Base-by-base conservation (phyloP, 768 basidiomycete species). In the Tylopilus sp. region DNA sequence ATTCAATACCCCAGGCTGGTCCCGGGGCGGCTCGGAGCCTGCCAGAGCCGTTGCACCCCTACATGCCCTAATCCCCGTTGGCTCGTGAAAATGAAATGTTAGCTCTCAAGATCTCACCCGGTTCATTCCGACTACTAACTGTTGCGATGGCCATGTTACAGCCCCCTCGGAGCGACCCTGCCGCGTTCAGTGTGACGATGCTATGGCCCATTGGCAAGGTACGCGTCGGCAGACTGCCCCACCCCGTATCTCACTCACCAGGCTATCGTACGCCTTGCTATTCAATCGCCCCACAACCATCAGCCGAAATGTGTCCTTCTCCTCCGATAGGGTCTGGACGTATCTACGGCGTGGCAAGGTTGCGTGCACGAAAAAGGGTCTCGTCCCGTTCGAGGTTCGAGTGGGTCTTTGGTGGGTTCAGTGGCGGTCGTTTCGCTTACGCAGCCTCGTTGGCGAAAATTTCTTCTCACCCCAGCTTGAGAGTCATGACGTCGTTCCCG, bases 281-380 rank as follows among this genome's bases (percentile, higher is more conserved):
- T 30, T 45, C 44, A 43, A 52, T 37, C 28, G 17, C 56, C 50
- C 56, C 56, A 38, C 50, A 44, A 19, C 14, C 36, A 19, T 8
- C 21, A 45, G 24, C 56, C 28, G 36, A 48, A 30, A 21, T 33
- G 44, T 42, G 8, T 24, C 34, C 24, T 47, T 47, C 33, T 25
- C 33, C n/a, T n/a, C n/a, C n/a, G n/a, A n/a, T n/a, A n/a, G n/a
- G n/a, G n/a, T n/a, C n/a, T n/a, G n/a, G 29, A 30, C 28, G 28
- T 16, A 42, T 30, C 29, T 17, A 45, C 19, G 12, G 7, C 29
- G 16, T 42, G 25, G 12, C 19, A n/a, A 10, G 17, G 21, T 30
- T n/a, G 26, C 21, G 22, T 34, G 26, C 25, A 17, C 31, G 42
- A 29, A 24, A 17, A 19, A 28, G 16, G 17, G 41, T 14, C 42